Evolutionary conservation across 2,329 filamentous ascomycete genomes (phyloP).

Genomic region (Xylariomycetidae sp.): DNA sequence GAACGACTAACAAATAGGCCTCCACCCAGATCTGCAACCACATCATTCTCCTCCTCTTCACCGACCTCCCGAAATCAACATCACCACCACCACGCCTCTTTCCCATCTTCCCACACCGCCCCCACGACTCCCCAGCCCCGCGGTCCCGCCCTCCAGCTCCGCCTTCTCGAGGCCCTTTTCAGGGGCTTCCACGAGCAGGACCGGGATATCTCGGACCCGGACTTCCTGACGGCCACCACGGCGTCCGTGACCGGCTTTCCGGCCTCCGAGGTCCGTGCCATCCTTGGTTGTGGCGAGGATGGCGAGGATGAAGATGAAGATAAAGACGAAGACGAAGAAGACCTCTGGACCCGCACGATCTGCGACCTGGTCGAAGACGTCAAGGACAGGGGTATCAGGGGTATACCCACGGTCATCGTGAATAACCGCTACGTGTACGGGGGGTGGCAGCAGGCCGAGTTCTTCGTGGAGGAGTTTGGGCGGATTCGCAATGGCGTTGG

Average conservation of each 20-base stretch:
- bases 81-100: slow-evolving; percentile 1
- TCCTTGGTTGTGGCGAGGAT: too few species aligned
- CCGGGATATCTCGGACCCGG: slow-evolving; percentile 36
- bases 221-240: slow-evolving; percentile 32
- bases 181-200: slow-evolving; percentile 37
- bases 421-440: slow-evolving; percentile 64
- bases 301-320: too few species aligned
- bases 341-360: slow-evolving; percentile 31
- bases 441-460: slow-evolving; percentile 63
- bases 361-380: slow-evolving; percentile 20
- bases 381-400: slow-evolving; percentile 40
- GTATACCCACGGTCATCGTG: slow-evolving; percentile 71
- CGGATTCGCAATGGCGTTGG: slow-evolving; percentile 42
- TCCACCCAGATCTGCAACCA: neutral
- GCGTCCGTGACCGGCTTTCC: slow-evolving; percentile 6
- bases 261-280: slow-evolving; percentile 18
- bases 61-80: neutral
- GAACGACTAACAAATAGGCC: too few species aligned
- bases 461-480: slow-evolving; percentile 65
- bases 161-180: slow-evolving; percentile 38
- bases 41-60: neutral
- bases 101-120: slow-evolving; percentile 8
- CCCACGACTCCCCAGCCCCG: slow-evolving; percentile 9
- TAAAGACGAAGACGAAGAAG: slow-evolving; percentile 13
- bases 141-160: slow-evolving; percentile 30